A percentile compares a stretch with the other conserved stretches of the same genome.
phyloP scores from a whole-genome alignment of 1,284 basidiomycete species.

The Cutaneotrichosporon sp. region DNA sequence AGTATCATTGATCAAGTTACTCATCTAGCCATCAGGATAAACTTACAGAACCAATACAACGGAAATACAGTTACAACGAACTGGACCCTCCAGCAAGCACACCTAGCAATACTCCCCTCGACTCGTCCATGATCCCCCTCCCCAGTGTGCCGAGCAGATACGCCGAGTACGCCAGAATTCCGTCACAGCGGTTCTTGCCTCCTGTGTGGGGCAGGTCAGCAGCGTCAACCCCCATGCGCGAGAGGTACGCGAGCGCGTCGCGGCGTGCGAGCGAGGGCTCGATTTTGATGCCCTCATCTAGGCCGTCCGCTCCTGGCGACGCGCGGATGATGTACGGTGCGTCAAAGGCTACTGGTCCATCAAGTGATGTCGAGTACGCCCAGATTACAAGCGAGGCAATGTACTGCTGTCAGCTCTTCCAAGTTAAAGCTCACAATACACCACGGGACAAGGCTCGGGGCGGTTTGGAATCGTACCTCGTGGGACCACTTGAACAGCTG shows the following conservation, averaged over 20 bases:
- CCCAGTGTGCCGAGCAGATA: conserved; percentile 27
- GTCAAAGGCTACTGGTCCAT: conserved; percentile 12
- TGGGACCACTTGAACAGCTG: conserved; percentile 13
- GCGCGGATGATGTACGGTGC: conserved; percentile 6
- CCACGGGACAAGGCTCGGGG: conserved; percentile 9
- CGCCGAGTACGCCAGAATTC: conserved; percentile 32
- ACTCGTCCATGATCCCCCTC: conserved; percentile 33
- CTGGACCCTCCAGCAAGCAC: neutral
- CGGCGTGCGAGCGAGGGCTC: conserved; percentile 31
- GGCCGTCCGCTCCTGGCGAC: neutral
- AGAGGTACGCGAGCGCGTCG: conserved; percentile 27
- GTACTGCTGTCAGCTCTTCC: neutral
- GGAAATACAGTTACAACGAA: too few relatives aligned
- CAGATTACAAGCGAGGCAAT: conserved; percentile 24
- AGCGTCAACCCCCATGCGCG: too few relatives aligned
- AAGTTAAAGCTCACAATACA: neutral
- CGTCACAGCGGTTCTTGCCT: conserved; percentile 30
- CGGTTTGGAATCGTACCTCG: conserved; percentile 10
- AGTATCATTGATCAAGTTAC: too few relatives aligned
- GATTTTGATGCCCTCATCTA: conserved; percentile 14
- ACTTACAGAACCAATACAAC: too few relatives aligned
- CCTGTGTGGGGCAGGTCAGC: conserved; percentile 15
- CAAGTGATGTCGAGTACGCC: conserved; percentile 28
- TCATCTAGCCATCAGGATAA: too few relatives aligned
- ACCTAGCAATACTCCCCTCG: conserved; percentile 26